These are phyloP conservation scores for Melampsora americana DNA, from an alignment of 1,284 basidiomycete genomes.

Conservation along the genomic window DNA sequence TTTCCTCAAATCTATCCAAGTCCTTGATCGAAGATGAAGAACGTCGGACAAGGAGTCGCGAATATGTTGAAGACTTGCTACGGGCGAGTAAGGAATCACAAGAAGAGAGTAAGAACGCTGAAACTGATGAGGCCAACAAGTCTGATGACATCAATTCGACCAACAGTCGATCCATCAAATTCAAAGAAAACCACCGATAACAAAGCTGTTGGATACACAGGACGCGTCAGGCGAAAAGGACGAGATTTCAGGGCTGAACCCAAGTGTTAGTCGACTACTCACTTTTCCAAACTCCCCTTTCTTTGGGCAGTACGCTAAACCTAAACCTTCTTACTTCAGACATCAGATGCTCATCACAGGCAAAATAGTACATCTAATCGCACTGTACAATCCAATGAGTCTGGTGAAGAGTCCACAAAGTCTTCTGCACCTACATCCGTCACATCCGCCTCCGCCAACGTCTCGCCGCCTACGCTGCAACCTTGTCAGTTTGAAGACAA, in stretches of 20 bases:
- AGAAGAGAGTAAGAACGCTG: conserved; percentile 47
- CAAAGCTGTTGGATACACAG: not conserved
- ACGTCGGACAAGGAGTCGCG: conserved; percentile 68
- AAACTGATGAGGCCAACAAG: conserved; percentile 15
- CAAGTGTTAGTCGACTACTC: too few relatives aligned
- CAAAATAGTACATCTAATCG: conserved; percentile 2
- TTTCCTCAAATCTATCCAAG: conserved; percentile 57
- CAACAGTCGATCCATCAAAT: not conserved
- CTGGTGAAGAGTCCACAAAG: not conserved
- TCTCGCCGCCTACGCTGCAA: not conserved
- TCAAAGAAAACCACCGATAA: not conserved
- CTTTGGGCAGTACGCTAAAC: too few relatives aligned
- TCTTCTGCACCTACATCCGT: conserved; percentile 1
- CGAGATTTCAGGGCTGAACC: too few relatives aligned
- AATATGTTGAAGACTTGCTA: conserved; percentile 77
- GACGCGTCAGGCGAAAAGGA: not conserved
- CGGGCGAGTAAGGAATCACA: conserved; percentile 71
- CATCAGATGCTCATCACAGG: not conserved
- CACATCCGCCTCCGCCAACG: not conserved
- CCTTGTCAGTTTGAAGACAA: not conserved
- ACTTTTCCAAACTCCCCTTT: too few relatives aligned
- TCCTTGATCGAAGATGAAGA: conserved; percentile 74
- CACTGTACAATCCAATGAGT: not conserved
- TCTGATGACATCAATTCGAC: not conserved
- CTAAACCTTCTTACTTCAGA: not conserved